Evolutionary conservation across 148 eudicot species (phyloP).

Genomic region (Hydrangea macrophylla): DNA sequence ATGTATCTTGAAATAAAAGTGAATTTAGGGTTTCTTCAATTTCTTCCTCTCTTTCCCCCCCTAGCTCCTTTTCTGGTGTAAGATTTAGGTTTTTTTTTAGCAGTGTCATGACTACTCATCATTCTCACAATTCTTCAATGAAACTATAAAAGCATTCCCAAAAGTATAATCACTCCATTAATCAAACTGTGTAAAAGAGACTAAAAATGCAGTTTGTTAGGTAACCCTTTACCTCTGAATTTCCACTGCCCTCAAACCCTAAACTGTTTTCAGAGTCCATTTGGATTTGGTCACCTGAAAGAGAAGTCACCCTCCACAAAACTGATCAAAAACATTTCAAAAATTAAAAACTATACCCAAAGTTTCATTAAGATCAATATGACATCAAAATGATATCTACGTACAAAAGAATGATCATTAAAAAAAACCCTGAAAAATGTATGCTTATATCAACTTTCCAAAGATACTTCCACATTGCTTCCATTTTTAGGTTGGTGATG

Average conservation of each 20-base stretch:
- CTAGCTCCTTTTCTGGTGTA: not conserved
- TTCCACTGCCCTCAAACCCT: not conserved
- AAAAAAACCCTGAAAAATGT: not conserved
- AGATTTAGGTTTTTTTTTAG: not conserved
- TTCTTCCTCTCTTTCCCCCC: not conserved
- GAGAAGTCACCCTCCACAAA: not conserved
- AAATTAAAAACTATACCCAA: not conserved
- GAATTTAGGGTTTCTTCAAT: not conserved
- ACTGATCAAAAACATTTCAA: not conserved
- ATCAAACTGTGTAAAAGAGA: too few relatives aligned
- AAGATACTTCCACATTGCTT: not conserved
- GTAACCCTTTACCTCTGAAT: not conserved
- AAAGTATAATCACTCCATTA: not conserved
- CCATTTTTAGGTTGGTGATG: too few relatives aligned
- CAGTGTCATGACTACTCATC: not conserved
- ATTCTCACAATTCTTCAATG: not conserved
- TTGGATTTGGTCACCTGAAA: not conserved
- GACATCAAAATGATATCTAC: not conserved
- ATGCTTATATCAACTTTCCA: not conserved
- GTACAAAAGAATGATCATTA: too few relatives aligned
- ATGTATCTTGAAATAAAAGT: not conserved
- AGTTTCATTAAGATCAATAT: not conserved
- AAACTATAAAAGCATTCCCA: too few relatives aligned
- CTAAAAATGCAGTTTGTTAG: not conserved
- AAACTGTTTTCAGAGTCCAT: not conserved